Evolutionary conservation across 2,329 filamentous ascomycete genomes (phyloP).

Genomic region (Penicillium nordicum): DNA sequence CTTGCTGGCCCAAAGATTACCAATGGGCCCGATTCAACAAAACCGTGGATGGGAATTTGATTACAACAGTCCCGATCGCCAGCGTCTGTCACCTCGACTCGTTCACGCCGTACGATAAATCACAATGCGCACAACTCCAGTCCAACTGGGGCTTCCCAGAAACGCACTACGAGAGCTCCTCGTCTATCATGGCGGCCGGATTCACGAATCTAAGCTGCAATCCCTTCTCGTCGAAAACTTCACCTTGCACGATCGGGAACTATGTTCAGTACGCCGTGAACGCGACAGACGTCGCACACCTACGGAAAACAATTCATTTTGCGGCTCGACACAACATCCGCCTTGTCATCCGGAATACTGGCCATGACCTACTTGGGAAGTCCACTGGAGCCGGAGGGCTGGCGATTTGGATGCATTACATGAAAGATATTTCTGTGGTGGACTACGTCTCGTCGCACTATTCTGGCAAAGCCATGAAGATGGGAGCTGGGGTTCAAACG

Average conservation of each 20-base stretch:
- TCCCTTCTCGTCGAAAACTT: not conserved
- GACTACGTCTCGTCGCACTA: slow-evolving; percentile 10
- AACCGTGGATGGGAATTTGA: slow-evolving; percentile 6
- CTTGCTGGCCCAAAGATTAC: slow-evolving; percentile 6
- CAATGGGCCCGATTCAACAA: slow-evolving; percentile 9
- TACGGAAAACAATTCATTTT: slow-evolving; percentile 8
- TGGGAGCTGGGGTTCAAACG: slow-evolving; percentile 14
- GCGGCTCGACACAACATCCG: slow-evolving; percentile 24
- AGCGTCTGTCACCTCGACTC: slow-evolving; percentile 7
- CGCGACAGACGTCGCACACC: slow-evolving; percentile 4
- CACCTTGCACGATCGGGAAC: slow-evolving; percentile 10
- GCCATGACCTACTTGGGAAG: slow-evolving; percentile 45
- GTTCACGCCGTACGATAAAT: not conserved
- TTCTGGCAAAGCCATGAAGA: slow-evolving; percentile 7
- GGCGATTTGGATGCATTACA: slow-evolving; percentile 41
- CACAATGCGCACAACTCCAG: not conserved
- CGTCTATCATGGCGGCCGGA: not conserved
- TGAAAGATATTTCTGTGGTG: slow-evolving; percentile 33
- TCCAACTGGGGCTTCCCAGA: not conserved
- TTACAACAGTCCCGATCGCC: slow-evolving; percentile 8
- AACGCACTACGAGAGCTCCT: not conserved
- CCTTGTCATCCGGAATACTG: slow-evolving; percentile 41
- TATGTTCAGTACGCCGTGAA: slow-evolving; percentile 14
- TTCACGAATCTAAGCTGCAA: not conserved
- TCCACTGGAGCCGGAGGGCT: slow-evolving; percentile 33